Percentiles rank a stretch among this genome's conserved stretches.
phyloP scores from a whole-genome alignment of 805 yeast genomes.

The Ogataea methanolica region DNA sequence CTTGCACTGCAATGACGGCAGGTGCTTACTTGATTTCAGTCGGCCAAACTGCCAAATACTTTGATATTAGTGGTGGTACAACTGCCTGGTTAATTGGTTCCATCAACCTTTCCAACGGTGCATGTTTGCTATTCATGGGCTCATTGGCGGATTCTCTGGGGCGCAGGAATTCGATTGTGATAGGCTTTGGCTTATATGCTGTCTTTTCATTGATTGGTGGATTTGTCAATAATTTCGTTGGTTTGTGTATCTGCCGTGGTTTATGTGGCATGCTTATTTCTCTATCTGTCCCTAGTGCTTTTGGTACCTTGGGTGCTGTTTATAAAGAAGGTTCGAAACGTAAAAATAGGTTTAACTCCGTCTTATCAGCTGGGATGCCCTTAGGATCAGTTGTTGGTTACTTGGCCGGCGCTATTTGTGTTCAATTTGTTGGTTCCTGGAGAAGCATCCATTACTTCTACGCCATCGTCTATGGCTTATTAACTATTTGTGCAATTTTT shows the following conservation, averaged over 20 bases:
- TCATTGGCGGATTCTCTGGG: slow-evolving; percentile 34
- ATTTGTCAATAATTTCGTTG: slow-evolving; percentile 29
- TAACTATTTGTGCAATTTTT: slow-evolving; percentile 18
- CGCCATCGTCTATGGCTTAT: slow-evolving; percentile 31
- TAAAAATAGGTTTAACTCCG: slow-evolving; percentile 33
- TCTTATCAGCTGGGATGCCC: slow-evolving; percentile 39
- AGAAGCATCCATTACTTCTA: slow-evolving; percentile 33
- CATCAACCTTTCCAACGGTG: slow-evolving; percentile 30
- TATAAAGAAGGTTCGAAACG: slow-evolving; percentile 30
- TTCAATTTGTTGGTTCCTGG: slow-evolving; percentile 31
- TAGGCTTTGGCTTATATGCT: slow-evolving; percentile 23
- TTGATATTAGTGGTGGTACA: slow-evolving; percentile 29
- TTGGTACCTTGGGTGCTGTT: slow-evolving; percentile 35
- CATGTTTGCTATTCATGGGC: slow-evolving; percentile 33
- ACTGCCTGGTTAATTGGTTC: slow-evolving; percentile 33
- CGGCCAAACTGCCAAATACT: slow-evolving; percentile 23
- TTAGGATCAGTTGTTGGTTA: slow-evolving; percentile 36
- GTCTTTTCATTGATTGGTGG: slow-evolving; percentile 23
- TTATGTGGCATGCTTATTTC: slow-evolving; percentile 34
- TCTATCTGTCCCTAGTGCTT: slow-evolving; percentile 37
- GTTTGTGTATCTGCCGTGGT: slow-evolving; percentile 33
- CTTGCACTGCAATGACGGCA: slow-evolving; percentile 24
- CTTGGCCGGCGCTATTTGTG: slow-evolving; percentile 36
- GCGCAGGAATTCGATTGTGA: slow-evolving; percentile 27
- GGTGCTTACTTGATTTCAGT: slow-evolving; percentile 30